Evolutionary conservation across 495 filamentous ascomycete species (phyloP).

Genomic region (Collariella sp.): DNA sequence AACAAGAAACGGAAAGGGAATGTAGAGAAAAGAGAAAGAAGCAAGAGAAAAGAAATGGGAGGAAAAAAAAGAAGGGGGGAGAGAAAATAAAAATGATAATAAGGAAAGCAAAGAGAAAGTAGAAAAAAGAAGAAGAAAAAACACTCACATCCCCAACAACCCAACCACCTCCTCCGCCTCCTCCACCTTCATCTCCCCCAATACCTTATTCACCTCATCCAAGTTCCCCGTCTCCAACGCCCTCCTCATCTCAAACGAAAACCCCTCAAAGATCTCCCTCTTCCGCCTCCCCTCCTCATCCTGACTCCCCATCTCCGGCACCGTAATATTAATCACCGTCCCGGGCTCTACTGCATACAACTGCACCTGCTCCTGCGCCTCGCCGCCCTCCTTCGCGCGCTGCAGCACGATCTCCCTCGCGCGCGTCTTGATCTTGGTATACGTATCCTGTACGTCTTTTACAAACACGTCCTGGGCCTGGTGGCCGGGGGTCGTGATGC

Average conservation of each 20-base stretch:
- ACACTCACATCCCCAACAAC: constrained; percentile 57
- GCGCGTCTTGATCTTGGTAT: constrained; percentile 67
- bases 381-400: constrained; percentile 54
- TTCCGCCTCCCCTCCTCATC: constrained; percentile 58
- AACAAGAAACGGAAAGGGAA: background rate
- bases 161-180: constrained; percentile 89
- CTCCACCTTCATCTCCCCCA: constrained; percentile 81
- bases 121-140: background rate
- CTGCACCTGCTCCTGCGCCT: constrained; percentile 75
- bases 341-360: constrained; percentile 91
- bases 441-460: constrained; percentile 86
- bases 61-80: background rate
- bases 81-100: background rate
- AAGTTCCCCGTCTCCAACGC: constrained; percentile 78
- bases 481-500: constrained; percentile 84
- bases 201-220: constrained; percentile 91
- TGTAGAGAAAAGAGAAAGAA: background rate
- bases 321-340: constrained; percentile 82
- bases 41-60: too few relatives aligned
- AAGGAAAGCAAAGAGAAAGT: background rate
- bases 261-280: constrained; percentile 71
- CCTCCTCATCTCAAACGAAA: constrained; percentile 68
- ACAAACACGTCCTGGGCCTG: constrained; percentile 86
- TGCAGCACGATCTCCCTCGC: constrained; percentile 65
- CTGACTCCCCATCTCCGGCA: constrained; percentile 56